Conservation (phyloP, 2,329 filamentous ascomycete species). For the Pyrenochaeta sp. region DNA sequence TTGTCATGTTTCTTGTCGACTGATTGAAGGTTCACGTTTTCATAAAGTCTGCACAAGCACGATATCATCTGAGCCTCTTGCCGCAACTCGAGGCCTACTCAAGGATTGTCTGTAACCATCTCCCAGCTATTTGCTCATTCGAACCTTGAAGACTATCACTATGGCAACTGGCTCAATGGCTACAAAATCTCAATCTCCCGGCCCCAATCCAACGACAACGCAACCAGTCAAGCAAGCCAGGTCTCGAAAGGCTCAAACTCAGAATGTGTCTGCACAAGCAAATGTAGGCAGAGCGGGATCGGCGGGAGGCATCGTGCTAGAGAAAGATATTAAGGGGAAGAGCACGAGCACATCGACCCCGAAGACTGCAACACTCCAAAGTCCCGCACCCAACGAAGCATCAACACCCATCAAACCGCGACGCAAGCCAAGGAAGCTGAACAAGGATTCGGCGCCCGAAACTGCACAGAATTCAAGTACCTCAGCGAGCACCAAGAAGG, state of each 20-base stretch:
- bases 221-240: conserved; percentile 27
- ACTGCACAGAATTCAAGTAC: conserved; percentile 1
- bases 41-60: no score
- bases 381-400: conserved; percentile 4
- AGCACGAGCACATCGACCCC: conserved; percentile 8
- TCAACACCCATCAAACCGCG: conserved; percentile 23
- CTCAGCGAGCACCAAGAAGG: conserved; percentile 1
- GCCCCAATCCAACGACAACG: conserved; percentile 27
- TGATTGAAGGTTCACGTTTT: no score
- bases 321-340: conserved; percentile 21
- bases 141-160: neutral
- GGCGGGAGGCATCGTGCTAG: conserved; percentile 38
- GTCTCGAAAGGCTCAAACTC: conserved; percentile 29
- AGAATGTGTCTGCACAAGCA: conserved; percentile 7
- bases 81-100: no score
- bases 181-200: conserved; percentile 36
- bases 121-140: no score
- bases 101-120: no score
- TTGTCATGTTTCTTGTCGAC: no score
- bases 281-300: conserved; percentile 35
- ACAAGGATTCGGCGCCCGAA: conserved; percentile 36
- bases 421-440: conserved; percentile 45
- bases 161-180: conserved; percentile 27
- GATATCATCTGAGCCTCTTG: no score
- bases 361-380: conserved; percentile 13